These are phyloP conservation scores for Lepidium africanum DNA, from an alignment of 345 rosid genomes.

Conservation along the genomic window DNA sequence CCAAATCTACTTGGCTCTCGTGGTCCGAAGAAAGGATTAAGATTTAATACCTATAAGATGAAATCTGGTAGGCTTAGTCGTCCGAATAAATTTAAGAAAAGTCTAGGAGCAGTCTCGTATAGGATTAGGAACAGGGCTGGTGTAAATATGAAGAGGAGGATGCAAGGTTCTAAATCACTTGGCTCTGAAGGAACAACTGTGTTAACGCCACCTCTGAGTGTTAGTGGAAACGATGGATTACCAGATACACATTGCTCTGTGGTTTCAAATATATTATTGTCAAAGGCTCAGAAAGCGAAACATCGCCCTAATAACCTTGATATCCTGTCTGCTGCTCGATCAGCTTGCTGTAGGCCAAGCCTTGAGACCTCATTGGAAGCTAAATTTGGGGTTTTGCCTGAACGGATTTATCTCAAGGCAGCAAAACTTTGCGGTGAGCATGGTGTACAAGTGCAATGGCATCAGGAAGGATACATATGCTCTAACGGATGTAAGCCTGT, in stretches of 20 bases:
- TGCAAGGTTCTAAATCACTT: conserved; percentile 58
- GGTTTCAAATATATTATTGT: conserved; percentile 61
- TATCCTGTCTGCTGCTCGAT: conserved; percentile 66
- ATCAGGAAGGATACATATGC: conserved; percentile 64
- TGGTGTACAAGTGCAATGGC: conserved; percentile 83
- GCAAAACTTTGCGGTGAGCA: conserved; percentile 94
- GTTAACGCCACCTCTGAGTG: conserved; percentile 30
- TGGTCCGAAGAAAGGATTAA: conserved; percentile 60
- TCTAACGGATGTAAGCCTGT: conserved; percentile 67
- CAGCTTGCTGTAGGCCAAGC: conserved; percentile 83
- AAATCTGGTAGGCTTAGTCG: conserved; percentile 92
- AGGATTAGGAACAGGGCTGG: conserved; percentile 64
- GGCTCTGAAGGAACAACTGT: conserved; percentile 25
- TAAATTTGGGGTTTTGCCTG: conserved; percentile 68
- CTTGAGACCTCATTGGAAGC: conserved; percentile 71
- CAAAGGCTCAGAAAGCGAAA: conserved; percentile 67
- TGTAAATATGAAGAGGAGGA: conserved; percentile 62
- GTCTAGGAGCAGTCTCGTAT: conserved; percentile 67
- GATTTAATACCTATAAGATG: conserved; percentile 59
- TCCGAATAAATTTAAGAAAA: conserved; percentile 74
- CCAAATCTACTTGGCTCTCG: conserved; percentile 48
- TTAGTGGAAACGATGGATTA: conserved; percentile 37
- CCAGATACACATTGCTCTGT: conserved; percentile 56
- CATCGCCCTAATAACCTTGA: conserved; percentile 82
- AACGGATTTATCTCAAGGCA: conserved; percentile 71